Evolutionary conservation across 129 eudicot genomes (phyloP).

Genomic region (Cynara cardunculus): DNA sequence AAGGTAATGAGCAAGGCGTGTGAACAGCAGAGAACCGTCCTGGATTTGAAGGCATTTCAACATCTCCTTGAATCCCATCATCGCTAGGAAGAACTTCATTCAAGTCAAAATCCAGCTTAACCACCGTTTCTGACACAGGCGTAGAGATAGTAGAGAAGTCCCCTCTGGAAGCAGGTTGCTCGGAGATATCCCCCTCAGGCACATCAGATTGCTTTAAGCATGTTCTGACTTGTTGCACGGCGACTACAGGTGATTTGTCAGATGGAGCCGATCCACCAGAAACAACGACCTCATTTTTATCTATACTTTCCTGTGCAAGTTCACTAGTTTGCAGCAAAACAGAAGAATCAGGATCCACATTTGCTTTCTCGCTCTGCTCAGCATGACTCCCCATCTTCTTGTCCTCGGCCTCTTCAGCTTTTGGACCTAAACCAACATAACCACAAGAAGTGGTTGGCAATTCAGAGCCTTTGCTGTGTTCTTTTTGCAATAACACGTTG

Average conservation of each 20-base stretch:
- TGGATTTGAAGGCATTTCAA: slow-evolving; percentile 9
- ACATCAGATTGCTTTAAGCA: slow-evolving; percentile 4
- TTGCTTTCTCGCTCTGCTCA: slow-evolving; percentile 22
- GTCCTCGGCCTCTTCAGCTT: slow-evolving; percentile 16
- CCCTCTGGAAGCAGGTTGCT: not conserved
- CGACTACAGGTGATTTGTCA: not conserved
- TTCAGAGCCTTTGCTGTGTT: not conserved
- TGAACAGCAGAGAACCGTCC: slow-evolving; percentile 23
- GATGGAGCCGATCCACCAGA: not conserved
- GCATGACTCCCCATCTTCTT: not conserved
- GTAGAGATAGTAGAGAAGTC: slow-evolving; percentile 27
- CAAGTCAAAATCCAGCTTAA: slow-evolving; percentile 65
- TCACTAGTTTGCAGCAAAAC: slow-evolving; percentile 14
- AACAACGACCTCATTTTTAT: slow-evolving; percentile 19
- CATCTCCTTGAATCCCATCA: slow-evolving; percentile 61
- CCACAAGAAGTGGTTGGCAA: not conserved
- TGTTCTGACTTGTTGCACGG: slow-evolving; percentile 9
- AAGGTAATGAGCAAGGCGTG: slow-evolving; percentile 23
- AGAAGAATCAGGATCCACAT: slow-evolving; percentile 21
- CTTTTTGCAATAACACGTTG: slow-evolving; percentile 1
- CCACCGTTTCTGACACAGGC: slow-evolving; percentile 28
- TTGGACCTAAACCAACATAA: not conserved
- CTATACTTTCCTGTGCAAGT: slow-evolving; percentile 8
- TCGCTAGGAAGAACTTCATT: slow-evolving; percentile 71
- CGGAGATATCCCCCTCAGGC: slow-evolving; percentile 15